Base-by-base conservation (phyloP, 768 basidiomycete genomes). In the Harrya chromipes region DNA sequence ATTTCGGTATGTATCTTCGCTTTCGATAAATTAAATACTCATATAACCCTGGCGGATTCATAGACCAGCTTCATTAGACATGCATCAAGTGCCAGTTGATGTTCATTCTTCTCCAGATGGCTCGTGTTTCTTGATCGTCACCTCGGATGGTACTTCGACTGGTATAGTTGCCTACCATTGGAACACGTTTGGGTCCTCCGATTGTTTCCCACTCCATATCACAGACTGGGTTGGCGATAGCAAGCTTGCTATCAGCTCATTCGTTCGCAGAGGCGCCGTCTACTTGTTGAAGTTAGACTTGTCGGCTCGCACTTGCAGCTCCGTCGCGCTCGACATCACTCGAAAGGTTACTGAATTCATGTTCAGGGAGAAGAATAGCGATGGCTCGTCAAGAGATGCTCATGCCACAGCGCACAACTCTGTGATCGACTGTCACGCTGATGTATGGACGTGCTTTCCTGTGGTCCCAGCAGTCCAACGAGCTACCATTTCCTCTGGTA, bases 361-460 rank as follows among this genome's bases (percentile, higher is more conserved):
- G 67, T 83, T 84, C 66, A 70, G 70, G 53, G 74, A 79, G 51
- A 76, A 71, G 37, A 70, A 64, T 24, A 39, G 50, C 33, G 62
- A 57, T 27, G 54, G 54, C 16, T 45, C 62, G 17, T 61, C 46
- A 11, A 56, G 61, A 19, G 49, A 51, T 33, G 43, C 53, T 26
- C 43, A 31, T 35, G 46, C 48, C 14, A 73, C 73, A 2, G 49
- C 53, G 13, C 73, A 82, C 56, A 84, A 82, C 52, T 74, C 66
- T 36, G 50, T 83, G 23, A 59, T 84, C 37, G 78, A 82, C 49
- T 81, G 79, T 52, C 74, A 79, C 43, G 65, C 71, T 0, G 80
- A 81, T 12, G 75, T 81, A 24, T 83, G 81, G 81, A 79, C 73
- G 8, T 74, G 81, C 14, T 83, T 80, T 51, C 81, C 81, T 0